phyloP scores from a whole-genome alignment of 192 early-diverging fungal genomes.

The Pilaira anomala region DNA sequence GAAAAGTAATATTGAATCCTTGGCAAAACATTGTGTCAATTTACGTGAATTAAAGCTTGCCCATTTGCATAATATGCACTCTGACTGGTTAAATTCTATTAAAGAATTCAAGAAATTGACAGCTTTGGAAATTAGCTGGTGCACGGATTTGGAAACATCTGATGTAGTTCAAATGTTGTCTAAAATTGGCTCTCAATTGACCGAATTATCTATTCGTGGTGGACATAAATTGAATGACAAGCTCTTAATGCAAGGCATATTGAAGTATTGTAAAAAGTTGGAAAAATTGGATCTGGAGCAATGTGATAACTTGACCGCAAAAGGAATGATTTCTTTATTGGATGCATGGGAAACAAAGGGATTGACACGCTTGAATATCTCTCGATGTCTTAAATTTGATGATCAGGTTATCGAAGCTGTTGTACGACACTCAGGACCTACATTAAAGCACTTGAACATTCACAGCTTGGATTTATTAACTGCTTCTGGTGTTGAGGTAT shows the following conservation, averaged over 20 bases:
- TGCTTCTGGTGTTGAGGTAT: constrained; percentile 43
- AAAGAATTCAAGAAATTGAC: constrained; percentile 39
- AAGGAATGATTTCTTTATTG: constrained; percentile 51
- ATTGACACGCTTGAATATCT: constrained; percentile 54
- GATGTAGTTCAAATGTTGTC: constrained; percentile 43
- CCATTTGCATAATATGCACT: constrained; percentile 45
- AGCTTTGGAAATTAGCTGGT: constrained; percentile 36
- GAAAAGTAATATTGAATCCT: constrained; percentile 44
- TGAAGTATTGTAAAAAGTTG: constrained; percentile 57
- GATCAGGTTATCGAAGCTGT: constrained; percentile 58
- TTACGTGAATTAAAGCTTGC: constrained; percentile 48
- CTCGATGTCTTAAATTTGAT: constrained; percentile 61
- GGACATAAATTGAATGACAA: constrained; percentile 47
- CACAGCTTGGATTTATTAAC: constrained; percentile 74
- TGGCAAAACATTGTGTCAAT: constrained; percentile 38
- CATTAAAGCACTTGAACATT: constrained; percentile 55
- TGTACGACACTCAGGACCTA: constrained; percentile 55
- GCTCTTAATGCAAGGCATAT: constrained; percentile 52
- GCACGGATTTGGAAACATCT: constrained; percentile 38
- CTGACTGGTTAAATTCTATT: constrained; percentile 44
- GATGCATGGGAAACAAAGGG: constrained; percentile 32
- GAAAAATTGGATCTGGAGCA: constrained; percentile 57
- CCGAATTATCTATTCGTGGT: constrained; percentile 51
- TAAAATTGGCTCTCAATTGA: constrained; percentile 44
- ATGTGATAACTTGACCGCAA: constrained; percentile 59